Evolutionary conservation across 495 filamentous ascomycete species (phyloP), one percentile per base, ranked within the genome.

Genomic region (Penicillium alfredii): DNA sequence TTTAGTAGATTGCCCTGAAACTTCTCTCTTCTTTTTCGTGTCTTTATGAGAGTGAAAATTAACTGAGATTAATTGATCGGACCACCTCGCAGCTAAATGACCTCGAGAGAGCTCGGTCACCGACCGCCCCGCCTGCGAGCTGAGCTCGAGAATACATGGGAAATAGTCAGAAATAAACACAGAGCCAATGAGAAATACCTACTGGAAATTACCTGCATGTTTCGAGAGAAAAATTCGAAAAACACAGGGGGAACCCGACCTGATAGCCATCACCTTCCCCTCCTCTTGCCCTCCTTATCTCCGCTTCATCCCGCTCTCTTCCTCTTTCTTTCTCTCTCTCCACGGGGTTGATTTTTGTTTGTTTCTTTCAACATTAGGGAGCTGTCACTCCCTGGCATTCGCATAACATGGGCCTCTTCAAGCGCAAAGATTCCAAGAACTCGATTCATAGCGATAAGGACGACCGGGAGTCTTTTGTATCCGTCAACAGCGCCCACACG

Each of bases 341-440:
- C 25, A 12, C n/a, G n/a, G n/a, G n/a, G n/a, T n/a, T n/a, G n/a
- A n/a, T n/a, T n/a, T n/a, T n/a, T n/a, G n/a, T n/a, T n/a, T n/a
- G n/a, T n/a, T n/a, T n/a, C n/a, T n/a, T n/a, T n/a, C n/a, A n/a
- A n/a, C n/a, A n/a, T n/a, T n/a, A n/a, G n/a, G n/a, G n/a, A n/a
- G n/a, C n/a, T n/a, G n/a, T n/a, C n/a, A n/a, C n/a, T n/a, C n/a
- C n/a, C 20, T 24, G 15, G 12, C 39, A 30, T 39, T 12, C 16
- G 20, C 53, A 45, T 27, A n/a, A n/a, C 43, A 81, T 82, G 79
- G 76, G 79, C 45, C 61, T 83, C 39, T 83, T 83, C 62, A 73
- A 69, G 61, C 72, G 66, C 62, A 82, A 78, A 51, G 69, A 63
- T 50, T 70, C 71, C 23, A 80, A 76, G 50, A 56, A 60, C 20